phyloP scores from a whole-genome alignment of 768 basidiomycete genomes.

The Artomyces pyxidatus region DNA sequence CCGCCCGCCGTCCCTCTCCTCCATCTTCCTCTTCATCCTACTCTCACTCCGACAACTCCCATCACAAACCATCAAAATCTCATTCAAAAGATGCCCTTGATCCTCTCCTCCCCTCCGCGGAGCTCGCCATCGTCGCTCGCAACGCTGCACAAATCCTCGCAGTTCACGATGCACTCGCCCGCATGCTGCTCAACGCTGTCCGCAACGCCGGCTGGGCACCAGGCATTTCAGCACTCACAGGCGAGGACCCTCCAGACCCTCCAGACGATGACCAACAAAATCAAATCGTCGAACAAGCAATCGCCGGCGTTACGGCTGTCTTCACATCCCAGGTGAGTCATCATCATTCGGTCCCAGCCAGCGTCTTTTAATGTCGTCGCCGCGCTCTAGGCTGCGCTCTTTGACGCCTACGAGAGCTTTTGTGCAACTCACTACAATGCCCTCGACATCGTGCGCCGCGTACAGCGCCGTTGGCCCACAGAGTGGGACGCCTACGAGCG shows the following conservation, averaged over 20 bases:
- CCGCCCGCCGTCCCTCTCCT: background rate
- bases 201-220: conserved; percentile 6
- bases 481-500: conserved; percentile 87
- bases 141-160: conserved; percentile 62
- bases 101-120: conserved; percentile 44
- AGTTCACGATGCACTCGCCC: conserved; percentile 62
- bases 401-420: conserved; percentile 76
- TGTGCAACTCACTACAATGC: conserved; percentile 86
- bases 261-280: too few species aligned
- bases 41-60: background rate
- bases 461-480: conserved; percentile 49
- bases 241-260: background rate
- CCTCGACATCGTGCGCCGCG: conserved; percentile 59
- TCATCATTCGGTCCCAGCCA: background rate
- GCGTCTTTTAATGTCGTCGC: background rate
- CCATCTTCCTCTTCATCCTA: background rate
- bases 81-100: conserved; percentile 7
- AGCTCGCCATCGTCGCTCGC: conserved; percentile 52
- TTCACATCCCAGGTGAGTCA: conserved; percentile 20
- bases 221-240: background rate
- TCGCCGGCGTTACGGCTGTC: conserved; percentile 17
- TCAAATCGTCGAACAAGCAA: conserved; percentile 20
- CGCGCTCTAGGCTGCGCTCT: conserved; percentile 52
- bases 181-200: conserved; percentile 42
- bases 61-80: conserved; percentile 3